A percentile compares a stretch with the other conserved stretches of the same genome.
These are phyloP conservation scores for Sugiyamaella valdiviana DNA, from an alignment of 805 yeast genomes.

Conservation along the genomic window DNA sequence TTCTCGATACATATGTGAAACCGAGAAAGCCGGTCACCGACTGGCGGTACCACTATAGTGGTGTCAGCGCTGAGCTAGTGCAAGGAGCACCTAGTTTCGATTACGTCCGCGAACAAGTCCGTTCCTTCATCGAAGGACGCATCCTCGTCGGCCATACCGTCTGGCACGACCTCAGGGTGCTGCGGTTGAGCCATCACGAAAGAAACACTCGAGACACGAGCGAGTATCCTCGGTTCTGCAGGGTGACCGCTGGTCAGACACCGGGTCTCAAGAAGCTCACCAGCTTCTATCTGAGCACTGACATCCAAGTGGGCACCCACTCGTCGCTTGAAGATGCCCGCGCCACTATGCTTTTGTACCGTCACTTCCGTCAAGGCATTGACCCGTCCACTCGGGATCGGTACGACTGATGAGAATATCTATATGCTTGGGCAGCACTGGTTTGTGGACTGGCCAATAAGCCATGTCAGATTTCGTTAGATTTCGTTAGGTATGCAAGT, in stretches of 20 bases:
- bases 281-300: conserved; percentile 47
- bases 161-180: conserved; percentile 65
- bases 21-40: conserved; percentile 75
- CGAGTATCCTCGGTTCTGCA: too few species aligned
- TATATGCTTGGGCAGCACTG: too few species aligned
- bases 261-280: conserved; percentile 68
- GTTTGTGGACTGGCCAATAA: too few species aligned
- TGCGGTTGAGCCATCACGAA: conserved; percentile 62
- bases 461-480: too few species aligned
- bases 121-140: conserved; percentile 44
- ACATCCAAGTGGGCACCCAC: conserved; percentile 70
- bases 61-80: conserved; percentile 68
- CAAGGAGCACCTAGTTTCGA: conserved; percentile 56
- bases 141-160: conserved; percentile 78
- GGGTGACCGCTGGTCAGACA: conserved; percentile 60
- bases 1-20: conserved; percentile 68
- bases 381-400: too few species aligned
- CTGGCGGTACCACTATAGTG: conserved; percentile 92
- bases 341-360: conserved; percentile 78
- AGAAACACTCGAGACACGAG: conserved; percentile 68
- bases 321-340: conserved; percentile 88
- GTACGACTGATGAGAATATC: too few species aligned
- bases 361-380: too few species aligned
- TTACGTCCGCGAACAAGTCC: conserved; percentile 55
- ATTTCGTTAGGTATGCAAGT: too few species aligned